Evolutionary conservation across 495 filamentous ascomycete species (phyloP).

Genomic region (Penicillium simplicissimum): DNA sequence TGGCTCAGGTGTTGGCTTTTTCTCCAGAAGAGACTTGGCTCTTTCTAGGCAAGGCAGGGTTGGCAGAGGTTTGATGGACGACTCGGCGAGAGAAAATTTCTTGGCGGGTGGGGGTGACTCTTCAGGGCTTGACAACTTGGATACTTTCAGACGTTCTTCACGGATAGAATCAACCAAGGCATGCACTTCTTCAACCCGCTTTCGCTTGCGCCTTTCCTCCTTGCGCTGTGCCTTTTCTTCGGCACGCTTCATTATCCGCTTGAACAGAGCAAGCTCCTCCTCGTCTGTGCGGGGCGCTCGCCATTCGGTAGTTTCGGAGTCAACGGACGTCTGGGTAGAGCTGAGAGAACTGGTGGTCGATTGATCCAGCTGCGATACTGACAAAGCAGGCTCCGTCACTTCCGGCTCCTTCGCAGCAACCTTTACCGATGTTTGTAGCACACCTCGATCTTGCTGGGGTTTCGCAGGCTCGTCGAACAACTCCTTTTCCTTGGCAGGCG

Average conservation of each 20-base stretch:
- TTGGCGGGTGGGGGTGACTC: conserved; percentile 17
- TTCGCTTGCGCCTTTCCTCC: conserved; percentile 27
- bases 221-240: conserved; percentile 12
- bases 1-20: conserved; percentile 22
- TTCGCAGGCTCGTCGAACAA: background rate
- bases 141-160: conserved; percentile 23
- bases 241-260: conserved; percentile 15
- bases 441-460: background rate
- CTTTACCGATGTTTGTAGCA: background rate
- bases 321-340: background rate
- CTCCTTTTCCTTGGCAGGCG: background rate
- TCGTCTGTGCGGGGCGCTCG: conserved; percentile 9
- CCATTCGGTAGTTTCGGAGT: background rate
- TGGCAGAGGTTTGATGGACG: conserved; percentile 38
- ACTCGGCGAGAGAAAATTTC: conserved; percentile 35
- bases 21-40: conserved; percentile 30
- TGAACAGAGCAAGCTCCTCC: conserved; percentile 24
- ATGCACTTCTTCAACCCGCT: conserved; percentile 28
- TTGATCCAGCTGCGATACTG: conserved; percentile 2
- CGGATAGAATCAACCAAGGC: conserved; percentile 11
- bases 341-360: background rate
- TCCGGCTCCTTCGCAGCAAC: background rate
- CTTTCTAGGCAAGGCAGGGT: conserved; percentile 43
- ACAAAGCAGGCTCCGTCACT: background rate
- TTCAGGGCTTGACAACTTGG: conserved; percentile 27